Percentiles rank a stretch among this genome's conserved stretches.
These are phyloP conservation scores for Phytopythium vexans DNA, from an alignment of 352 stramenopile genomes.

Conservation along the genomic window DNA sequence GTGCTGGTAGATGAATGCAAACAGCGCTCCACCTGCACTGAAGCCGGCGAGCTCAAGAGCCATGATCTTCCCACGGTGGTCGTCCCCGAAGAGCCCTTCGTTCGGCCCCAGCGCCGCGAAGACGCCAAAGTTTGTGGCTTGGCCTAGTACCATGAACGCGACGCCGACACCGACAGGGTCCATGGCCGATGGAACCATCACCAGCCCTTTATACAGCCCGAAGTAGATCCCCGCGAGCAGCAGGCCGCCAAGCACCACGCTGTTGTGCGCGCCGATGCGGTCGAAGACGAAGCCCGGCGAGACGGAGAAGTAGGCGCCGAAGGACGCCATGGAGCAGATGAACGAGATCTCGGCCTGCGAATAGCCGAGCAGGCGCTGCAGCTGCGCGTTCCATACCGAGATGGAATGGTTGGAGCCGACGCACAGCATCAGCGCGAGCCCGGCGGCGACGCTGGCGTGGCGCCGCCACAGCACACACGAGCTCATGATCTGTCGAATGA, in stretches of 20 bases:
- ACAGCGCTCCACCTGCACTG: constrained; percentile 64
- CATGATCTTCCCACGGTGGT: constrained; percentile 72
- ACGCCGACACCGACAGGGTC: constrained; percentile 46
- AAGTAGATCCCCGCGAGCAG: constrained; percentile 45
- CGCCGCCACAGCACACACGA: constrained; percentile 19
- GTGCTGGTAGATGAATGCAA: constrained; percentile 60
- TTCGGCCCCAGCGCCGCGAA: constrained; percentile 72
- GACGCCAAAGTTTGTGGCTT: constrained; percentile 66
- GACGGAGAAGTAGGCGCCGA: constrained; percentile 77
- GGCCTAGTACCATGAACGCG: constrained; percentile 53
- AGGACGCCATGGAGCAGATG: constrained; percentile 76
- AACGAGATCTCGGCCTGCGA: constrained; percentile 72
- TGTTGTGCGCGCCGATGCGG: constrained; percentile 54
- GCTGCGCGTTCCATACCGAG: constrained; percentile 75
- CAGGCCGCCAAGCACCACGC: constrained; percentile 39
- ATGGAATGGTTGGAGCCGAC: constrained; percentile 76
- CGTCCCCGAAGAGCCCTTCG: constrained; percentile 64
- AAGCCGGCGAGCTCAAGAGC: constrained; percentile 61
- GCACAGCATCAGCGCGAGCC: constrained; percentile 52
- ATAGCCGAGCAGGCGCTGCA: constrained; percentile 50
- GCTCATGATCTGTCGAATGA: constrained; percentile 4
- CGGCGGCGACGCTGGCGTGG: constrained; percentile 45
- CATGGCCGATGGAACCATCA: constrained; percentile 25
- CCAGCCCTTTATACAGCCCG: constrained; percentile 32
- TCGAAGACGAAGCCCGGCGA: constrained; percentile 65